Evolutionary conservation across 306 rosid genomes (phyloP), one percentile per base, ranked within the genome.

Genomic region (Oemleria cerasiformis): DNA sequence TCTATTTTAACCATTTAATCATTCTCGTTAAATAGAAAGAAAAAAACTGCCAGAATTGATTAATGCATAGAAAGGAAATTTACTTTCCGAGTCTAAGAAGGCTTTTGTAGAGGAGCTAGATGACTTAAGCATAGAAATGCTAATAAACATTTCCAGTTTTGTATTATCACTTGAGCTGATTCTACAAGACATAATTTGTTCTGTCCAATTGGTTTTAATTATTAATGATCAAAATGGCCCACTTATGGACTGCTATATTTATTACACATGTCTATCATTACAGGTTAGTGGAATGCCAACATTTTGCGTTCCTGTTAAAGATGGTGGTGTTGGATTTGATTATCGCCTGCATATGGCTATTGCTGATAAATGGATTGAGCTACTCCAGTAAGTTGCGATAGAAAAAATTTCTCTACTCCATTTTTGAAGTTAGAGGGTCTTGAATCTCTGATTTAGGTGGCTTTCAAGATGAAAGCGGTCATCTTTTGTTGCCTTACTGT

Each of bases 281-380:
- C 92, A 94, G 98, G 98, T 94, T 39, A 94, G 97, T 86, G 98
- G 98, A 82, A 94, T 94, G 97, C 97, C 98, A 21, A 42, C 98
- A 75, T 93, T 93, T 82, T 88, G 98, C 79, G 73, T 90, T 87
- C 84, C 96, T 53, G 85, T 88, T n/a, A 79, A 83, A 73, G 94
- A 87, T 70, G 98, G 98, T 51, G 97, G 98, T 70, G 80, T 93
- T 63, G 97, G 98, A 79, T 93, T 93, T 67, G 97, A 93, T 78
- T 93, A 87, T 78, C 98, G 98, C 67, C 86, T 93, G 75, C 98
- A 93, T 19, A 93, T 93, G 98, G 98, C 98, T 53, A 79, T 87
- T 80, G 96, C 98, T 34, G 98, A 94, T 86, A 94, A 94, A 84
- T 94, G 98, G 98, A 94, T 94, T 63, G 97, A 94, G 76, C 83